Percentiles rank a stretch among this genome's conserved stretches.
phyloP scores from a whole-genome alignment of 768 basidiomycete genomes.

The Vishniacozyma victoriae region DNA sequence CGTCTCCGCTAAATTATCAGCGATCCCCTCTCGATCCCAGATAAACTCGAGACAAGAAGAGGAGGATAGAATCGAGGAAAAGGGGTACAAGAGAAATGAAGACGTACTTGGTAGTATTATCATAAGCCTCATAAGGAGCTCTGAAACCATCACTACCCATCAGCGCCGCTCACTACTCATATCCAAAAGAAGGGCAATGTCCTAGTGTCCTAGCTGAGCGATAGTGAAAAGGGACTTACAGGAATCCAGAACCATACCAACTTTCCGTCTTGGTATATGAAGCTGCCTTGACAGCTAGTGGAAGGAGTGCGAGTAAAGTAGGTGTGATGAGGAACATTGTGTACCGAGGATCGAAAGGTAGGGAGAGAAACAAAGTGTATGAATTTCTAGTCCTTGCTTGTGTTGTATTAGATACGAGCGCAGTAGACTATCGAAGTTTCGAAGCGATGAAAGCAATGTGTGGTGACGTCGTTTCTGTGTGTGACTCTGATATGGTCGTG shows the following conservation, averaged over 20 bases:
- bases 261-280: slow-evolving; percentile 7
- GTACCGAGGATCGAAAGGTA: too few species aligned
- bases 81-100: background rate
- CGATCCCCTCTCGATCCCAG: background rate
- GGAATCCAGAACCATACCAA: slow-evolving; percentile 7
- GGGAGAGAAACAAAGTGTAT: too few species aligned
- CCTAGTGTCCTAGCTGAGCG: too few species aligned
- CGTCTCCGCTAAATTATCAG: slow-evolving; percentile 28
- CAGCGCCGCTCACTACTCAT: background rate
- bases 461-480: too few species aligned
- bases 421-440: too few species aligned
- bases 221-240: slow-evolving; percentile 2
- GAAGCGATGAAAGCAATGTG: too few species aligned
- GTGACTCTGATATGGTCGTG: too few species aligned
- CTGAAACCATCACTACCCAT: slow-evolving; percentile 28
- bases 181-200: too few species aligned
- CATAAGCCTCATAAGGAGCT: slow-evolving; percentile 25
- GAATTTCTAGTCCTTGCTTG: too few species aligned
- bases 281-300: background rate
- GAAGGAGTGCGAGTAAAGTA: background rate
- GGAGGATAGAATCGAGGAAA: background rate
- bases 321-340: too few species aligned
- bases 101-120: slow-evolving; percentile 44
- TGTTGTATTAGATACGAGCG: too few species aligned
- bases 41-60: background rate